Evolutionary conservation across 75 land plant genomes (phyloP), one percentile per base, ranked within the genome.

Genomic region (Pseudotsuga menziesii): DNA sequence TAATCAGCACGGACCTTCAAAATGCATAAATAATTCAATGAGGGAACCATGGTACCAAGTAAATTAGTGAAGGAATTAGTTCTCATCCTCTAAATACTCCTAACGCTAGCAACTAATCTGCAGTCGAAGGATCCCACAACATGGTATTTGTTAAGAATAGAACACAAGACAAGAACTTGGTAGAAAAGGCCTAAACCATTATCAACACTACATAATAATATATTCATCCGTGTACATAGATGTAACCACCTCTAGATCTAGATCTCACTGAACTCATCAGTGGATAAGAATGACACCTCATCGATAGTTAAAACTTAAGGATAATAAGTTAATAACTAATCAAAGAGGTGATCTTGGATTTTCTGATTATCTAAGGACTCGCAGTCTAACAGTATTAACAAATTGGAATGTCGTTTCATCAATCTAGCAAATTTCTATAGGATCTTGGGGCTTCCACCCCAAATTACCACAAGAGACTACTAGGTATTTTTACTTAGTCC

Each of bases 1-100:
- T 4, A 69, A 72, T 82, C 83, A 64, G 58, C 56, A 27, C 82
- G 78, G 48, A 82, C 83, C 83, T 82, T 44, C 75, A 82, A 39
- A 69, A 36, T 69, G 32, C 2, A 69, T 69, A 35, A 20, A 39
- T 4, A 41, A 69, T 39, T 41, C 11, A 69, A 8, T 41, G 23
- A 66, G 72, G 23, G 23, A 32, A 35, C 20, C 52, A 5, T 41
- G 39, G 23, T 41, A 41, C 48, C 48, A 20, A 69, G 9, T 48
- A 48, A 48, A 29, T 36, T 56, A 56, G 14, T 13, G 44, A 44
- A 77, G 29, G 15, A 36, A 15, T 8, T 26, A 41, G 41, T 41
- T 41, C 48, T 71, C 36, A 72, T 36, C 17, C 27, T 72, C 22
- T 72, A 72, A 39, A 78, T 48, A 13, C 19, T 23, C 11, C 23